These are phyloP conservation scores for Scalesia atractyloides DNA, from an alignment of 129 eudicot species.

Conservation along the genomic window DNA sequence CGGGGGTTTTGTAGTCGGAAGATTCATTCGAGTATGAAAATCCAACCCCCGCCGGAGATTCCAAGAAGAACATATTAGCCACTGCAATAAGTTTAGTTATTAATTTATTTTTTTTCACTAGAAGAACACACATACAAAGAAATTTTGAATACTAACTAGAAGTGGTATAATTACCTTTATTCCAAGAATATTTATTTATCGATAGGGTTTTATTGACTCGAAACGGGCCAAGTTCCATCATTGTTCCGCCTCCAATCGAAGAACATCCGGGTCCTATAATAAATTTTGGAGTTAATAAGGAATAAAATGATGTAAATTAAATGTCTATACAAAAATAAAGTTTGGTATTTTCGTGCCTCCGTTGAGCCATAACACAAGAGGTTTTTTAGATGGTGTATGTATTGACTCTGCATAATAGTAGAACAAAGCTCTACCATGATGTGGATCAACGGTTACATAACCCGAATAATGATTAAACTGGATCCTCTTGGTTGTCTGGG, in stretches of 20 bases:
- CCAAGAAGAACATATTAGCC: constrained; percentile 81
- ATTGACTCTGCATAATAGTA: constrained; percentile 49
- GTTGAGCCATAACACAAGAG: constrained; percentile 88
- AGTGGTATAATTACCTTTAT: constrained; percentile 44
- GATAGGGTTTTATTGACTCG: constrained; percentile 60
- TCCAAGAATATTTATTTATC: constrained; percentile 62
- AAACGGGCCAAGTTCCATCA: constrained; percentile 85
- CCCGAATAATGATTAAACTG: constrained; percentile 61
- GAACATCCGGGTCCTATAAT: constrained; percentile 90
- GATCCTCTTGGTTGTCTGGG: constrained; percentile 56
- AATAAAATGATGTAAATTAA: background rate
- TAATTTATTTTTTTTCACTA: background rate
- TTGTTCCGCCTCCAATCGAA: constrained; percentile 81
- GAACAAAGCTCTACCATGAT: constrained; percentile 49
- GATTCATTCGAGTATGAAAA: constrained; percentile 87
- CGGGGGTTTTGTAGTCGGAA: constrained; percentile 46
- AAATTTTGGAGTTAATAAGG: background rate
- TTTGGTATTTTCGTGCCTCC: constrained; percentile 55
- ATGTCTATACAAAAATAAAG: background rate
- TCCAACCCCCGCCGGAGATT: constrained; percentile 97
- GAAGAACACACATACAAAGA: background rate
- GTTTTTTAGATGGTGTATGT: constrained; percentile 36
- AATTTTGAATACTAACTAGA: background rate
- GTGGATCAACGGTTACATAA: constrained; percentile 53
- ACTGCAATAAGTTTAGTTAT: constrained; percentile 39